Percentiles rank a stretch among this genome's conserved stretches.
These are phyloP conservation scores for Eimeria falciformis DNA, from an alignment of 169 alveolate species.

Conservation along the genomic window DNA sequence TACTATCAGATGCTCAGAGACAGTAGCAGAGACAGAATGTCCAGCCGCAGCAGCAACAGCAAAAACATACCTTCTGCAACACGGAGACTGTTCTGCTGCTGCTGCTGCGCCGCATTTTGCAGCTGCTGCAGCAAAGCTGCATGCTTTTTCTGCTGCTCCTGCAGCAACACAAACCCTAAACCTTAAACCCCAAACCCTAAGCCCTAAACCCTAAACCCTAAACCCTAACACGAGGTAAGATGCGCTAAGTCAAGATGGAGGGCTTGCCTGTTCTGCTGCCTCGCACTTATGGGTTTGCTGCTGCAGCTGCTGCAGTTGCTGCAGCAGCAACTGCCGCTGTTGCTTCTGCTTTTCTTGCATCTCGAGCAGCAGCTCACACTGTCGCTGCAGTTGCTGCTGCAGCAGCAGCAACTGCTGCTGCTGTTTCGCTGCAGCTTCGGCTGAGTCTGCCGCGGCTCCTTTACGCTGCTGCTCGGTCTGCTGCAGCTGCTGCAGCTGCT, in stretches of 20 bases:
- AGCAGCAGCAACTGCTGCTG: conserved; percentile 7
- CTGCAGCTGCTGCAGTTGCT: conserved; percentile 50
- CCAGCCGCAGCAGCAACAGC: not conserved
- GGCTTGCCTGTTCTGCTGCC: conserved; percentile 20
- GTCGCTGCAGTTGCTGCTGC: not conserved
- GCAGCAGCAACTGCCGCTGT: conserved; percentile 19
- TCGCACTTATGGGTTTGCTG: not conserved
- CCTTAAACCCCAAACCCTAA: no score
- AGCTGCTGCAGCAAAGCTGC: conserved; percentile 9
- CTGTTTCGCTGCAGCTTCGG: conserved; percentile 33
- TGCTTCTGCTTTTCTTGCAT: conserved; percentile 20
- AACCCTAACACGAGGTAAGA: no score
- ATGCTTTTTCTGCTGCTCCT: conserved; percentile 18
- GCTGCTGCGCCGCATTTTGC: not conserved
- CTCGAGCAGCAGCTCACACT: not conserved
- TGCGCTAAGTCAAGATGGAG: no score
- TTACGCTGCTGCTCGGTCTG: not conserved
- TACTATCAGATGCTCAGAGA: not conserved
- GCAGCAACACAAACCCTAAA: not conserved
- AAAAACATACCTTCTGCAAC: not conserved
- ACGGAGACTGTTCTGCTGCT: not conserved
- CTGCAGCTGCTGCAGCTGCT: not conserved
- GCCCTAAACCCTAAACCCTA: no score
- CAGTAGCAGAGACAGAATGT: not conserved
- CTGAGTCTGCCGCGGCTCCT: not conserved